phyloP scores from a whole-genome alignment of 78 protist species.

The Cyanophora paradoxa region DNA sequence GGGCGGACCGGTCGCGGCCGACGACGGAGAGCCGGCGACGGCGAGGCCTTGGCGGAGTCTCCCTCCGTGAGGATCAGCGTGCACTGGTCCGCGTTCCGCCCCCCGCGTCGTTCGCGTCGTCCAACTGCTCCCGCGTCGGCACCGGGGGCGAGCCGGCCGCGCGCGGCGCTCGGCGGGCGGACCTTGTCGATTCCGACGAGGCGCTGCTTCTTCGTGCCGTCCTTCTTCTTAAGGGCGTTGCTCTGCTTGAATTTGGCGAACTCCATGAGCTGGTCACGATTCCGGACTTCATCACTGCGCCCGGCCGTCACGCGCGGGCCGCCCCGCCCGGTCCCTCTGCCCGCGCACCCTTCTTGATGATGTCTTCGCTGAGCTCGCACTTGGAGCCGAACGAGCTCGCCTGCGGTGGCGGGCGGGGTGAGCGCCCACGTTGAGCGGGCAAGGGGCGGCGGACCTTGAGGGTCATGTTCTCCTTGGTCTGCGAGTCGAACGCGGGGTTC shows the following conservation, averaged over 20 bases:
- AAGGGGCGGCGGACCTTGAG: too few species aligned
- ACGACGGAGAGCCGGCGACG: slow-evolving; percentile 78
- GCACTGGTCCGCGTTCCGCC: slow-evolving; percentile 67
- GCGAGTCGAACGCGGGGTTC: slow-evolving; percentile 97
- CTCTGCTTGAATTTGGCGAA: slow-evolving; percentile 61
- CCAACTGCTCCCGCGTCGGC: slow-evolving; percentile 64
- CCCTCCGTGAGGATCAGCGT: slow-evolving; percentile 98
- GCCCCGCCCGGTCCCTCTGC: too few species aligned
- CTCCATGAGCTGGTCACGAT: slow-evolving; percentile 53
- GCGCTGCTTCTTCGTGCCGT: slow-evolving; percentile 32
- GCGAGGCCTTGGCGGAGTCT: slow-evolving; percentile 93
- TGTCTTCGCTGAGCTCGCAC: slow-evolving; percentile 56
- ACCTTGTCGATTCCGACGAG: too few species aligned
- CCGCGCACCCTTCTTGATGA: slow-evolving; percentile 37
- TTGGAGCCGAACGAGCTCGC: slow-evolving; percentile 73
- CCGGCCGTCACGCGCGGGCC: too few species aligned
- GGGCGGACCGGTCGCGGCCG: slow-evolving; percentile 50
- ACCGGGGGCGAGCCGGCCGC: neutral
- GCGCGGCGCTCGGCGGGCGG: too few species aligned
- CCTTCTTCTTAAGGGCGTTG: slow-evolving; percentile 49
- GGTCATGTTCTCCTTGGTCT: slow-evolving; percentile 42
- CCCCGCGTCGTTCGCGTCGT: slow-evolving; percentile 96
- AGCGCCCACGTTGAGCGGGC: too few species aligned
- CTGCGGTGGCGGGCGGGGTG: too few species aligned
- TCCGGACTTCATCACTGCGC: slow-evolving; percentile 53